phyloP scores from a whole-genome alignment of 805 yeast species.

The Metschnikowia hibisci region DNA sequence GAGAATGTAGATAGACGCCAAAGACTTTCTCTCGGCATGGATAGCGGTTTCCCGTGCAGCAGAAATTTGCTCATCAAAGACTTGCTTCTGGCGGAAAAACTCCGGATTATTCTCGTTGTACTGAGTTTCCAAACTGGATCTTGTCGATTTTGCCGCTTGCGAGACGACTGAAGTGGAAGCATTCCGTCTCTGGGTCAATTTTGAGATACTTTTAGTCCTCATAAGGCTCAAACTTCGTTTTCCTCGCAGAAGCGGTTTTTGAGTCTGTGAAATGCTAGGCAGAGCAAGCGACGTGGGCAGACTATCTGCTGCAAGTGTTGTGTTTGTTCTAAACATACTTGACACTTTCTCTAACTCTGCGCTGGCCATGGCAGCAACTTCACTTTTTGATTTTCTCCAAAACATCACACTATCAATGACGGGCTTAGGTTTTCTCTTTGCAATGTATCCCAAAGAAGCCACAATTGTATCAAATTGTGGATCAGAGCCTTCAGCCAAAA shows the following conservation, averaged over 20 bases:
- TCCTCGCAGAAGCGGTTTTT: constrained; percentile 17
- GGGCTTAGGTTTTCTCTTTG: constrained; percentile 86
- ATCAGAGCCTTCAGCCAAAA: constrained; percentile 83
- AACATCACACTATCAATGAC: constrained; percentile 97
- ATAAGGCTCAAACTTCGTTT: constrained; percentile 39
- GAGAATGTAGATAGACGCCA: constrained; percentile 80
- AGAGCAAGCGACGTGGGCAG: not conserved
- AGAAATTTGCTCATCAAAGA: constrained; percentile 27
- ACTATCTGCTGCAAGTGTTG: not conserved
- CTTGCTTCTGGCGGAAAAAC: constrained; percentile 21
- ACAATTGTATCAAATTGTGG: constrained; percentile 82
- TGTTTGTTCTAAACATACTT: constrained; percentile 22
- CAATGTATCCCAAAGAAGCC: constrained; percentile 83
- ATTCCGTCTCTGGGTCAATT: constrained; percentile 44
- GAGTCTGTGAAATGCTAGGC: constrained; percentile 5
- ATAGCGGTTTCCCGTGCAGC: constrained; percentile 64
- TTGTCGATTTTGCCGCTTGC: not conserved
- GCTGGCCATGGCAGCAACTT: constrained; percentile 57
- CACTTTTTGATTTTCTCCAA: constrained; percentile 94
- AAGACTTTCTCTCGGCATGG: constrained; percentile 80
- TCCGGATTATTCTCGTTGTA: constrained; percentile 8
- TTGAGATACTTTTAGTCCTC: constrained; percentile 38
- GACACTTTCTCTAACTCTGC: constrained; percentile 35
- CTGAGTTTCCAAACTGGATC: constrained; percentile 5
- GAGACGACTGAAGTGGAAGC: constrained; percentile 39